Conservation (phyloP, 148 eudicot genomes). For the Chenopodium berlandieri region DNA sequence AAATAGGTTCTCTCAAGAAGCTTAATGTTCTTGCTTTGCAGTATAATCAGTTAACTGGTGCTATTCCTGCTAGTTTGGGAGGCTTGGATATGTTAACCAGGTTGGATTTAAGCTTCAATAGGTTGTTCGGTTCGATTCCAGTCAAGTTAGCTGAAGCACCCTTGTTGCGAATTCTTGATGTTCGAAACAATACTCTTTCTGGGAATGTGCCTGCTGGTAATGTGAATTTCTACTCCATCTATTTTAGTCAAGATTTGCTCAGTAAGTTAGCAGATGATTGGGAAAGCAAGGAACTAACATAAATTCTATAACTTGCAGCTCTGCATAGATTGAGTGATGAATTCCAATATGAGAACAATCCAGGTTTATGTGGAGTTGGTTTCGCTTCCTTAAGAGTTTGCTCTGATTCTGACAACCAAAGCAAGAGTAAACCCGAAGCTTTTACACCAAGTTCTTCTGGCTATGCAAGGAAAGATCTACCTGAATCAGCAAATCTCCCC, state of each 20-base stretch:
- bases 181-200: slow-evolving; percentile 72
- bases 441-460: slow-evolving; percentile 47
- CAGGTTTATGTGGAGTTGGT: slow-evolving; percentile 67
- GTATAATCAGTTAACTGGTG: slow-evolving; percentile 68
- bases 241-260: slow-evolving; percentile 1
- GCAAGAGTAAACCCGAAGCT: slow-evolving; percentile 54
- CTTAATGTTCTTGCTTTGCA: slow-evolving; percentile 78
- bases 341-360: slow-evolving; percentile 64
- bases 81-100: slow-evolving; percentile 56
- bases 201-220: slow-evolving; percentile 88
- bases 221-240: neutral
- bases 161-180: slow-evolving; percentile 54
- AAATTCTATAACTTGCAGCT: slow-evolving; percentile 36
- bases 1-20: slow-evolving; percentile 67
- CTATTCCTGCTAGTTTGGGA: slow-evolving; percentile 88
- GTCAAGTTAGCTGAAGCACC: slow-evolving; percentile 63
- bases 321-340: slow-evolving; percentile 65
- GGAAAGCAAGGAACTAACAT: slow-evolving; percentile 15
- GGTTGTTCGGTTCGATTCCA: slow-evolving; percentile 79
- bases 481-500: slow-evolving; percentile 63
- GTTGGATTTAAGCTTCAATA: slow-evolving; percentile 77
- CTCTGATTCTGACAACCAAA: slow-evolving; percentile 34
- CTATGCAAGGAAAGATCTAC: slow-evolving; percentile 47
- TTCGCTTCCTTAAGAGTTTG: slow-evolving; percentile 58
- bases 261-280: neutral